Conservation (phyloP, 2,329 filamentous ascomycete species). For the Rhynchosporium graminicola region DNA sequence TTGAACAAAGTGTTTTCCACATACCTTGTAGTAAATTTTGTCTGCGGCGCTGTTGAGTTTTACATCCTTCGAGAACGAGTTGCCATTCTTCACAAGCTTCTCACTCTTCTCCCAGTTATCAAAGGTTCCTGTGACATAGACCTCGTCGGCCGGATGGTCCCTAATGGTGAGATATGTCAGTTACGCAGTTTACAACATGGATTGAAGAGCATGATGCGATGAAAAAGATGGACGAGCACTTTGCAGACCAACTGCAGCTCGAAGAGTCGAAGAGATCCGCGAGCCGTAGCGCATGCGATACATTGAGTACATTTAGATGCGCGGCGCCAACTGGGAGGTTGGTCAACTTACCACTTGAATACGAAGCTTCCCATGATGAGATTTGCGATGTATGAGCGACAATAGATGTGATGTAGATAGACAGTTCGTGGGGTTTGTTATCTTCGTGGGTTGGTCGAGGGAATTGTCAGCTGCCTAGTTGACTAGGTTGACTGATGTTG, state of each 20-base stretch:
- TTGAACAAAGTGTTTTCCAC: conserved; percentile 34
- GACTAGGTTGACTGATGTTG: conserved; percentile 7
- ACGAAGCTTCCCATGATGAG: conserved; percentile 42
- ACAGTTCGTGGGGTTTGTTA: background rate
- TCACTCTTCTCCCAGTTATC: conserved; percentile 90
- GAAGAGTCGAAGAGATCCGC: background rate
- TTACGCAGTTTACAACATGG: conserved; percentile 11
- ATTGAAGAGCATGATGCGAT: background rate
- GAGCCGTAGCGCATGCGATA: background rate
- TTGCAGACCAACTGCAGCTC: background rate
- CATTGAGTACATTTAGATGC: background rate
- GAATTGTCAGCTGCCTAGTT: background rate
- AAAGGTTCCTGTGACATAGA: conserved; percentile 94
- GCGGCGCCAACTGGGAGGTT: background rate
- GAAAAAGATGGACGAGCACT: conserved; percentile 1
- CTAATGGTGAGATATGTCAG: conserved; percentile 50
- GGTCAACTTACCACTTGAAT: conserved; percentile 41
- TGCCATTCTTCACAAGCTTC: conserved; percentile 74
- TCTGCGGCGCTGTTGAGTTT: conserved; percentile 62
- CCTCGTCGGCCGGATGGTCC: conserved; percentile 78
- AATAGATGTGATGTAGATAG: background rate
- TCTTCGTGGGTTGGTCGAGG: background rate
- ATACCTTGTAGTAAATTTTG: conserved; percentile 95
- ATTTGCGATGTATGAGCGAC: background rate
- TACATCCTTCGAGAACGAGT: conserved; percentile 79